Conservation (phyloP, 306 rosid genomes). For the Cyclanthera cordifolia region DNA sequence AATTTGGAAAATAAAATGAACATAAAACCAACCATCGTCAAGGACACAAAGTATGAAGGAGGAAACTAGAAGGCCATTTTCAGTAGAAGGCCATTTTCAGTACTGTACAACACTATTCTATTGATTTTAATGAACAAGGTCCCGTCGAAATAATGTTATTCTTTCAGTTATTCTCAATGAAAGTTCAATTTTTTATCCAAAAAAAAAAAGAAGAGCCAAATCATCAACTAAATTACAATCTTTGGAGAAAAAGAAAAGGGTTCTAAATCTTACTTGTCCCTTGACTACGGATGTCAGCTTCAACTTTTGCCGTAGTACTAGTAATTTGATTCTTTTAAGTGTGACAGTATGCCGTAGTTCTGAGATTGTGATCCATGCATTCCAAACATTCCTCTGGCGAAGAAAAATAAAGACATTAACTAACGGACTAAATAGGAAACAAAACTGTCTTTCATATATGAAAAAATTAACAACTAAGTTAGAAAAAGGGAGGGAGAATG, state of each 20-base stretch:
- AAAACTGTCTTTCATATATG: no score
- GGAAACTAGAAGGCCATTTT: neutral
- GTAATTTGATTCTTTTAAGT: constrained; percentile 86
- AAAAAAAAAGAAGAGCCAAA: neutral
- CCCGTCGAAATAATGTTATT: neutral
- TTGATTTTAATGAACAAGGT: neutral
- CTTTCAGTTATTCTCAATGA: no score
- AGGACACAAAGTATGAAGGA: neutral
- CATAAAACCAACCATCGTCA: neutral
- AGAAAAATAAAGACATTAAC: constrained; percentile 23
- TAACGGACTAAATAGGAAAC: constrained; percentile 20
- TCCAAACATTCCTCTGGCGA: constrained; percentile 82
- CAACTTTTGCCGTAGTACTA: constrained; percentile 81
- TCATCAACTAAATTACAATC: constrained; percentile 6
- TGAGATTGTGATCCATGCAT: constrained; percentile 93
- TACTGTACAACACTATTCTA: neutral
- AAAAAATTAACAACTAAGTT: no score
- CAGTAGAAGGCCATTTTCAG: neutral
- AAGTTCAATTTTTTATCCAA: no score
- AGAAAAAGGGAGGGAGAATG: no score
- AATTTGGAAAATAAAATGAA: neutral
- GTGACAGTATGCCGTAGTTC: constrained; percentile 93
- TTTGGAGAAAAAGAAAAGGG: constrained; percentile 15
- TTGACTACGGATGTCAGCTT: constrained; percentile 83
- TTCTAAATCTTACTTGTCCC: constrained; percentile 72